These are phyloP conservation scores for Grosmannia serpens DNA, from an alignment of 2,329 filamentous ascomycete species.

Conservation along the genomic window DNA sequence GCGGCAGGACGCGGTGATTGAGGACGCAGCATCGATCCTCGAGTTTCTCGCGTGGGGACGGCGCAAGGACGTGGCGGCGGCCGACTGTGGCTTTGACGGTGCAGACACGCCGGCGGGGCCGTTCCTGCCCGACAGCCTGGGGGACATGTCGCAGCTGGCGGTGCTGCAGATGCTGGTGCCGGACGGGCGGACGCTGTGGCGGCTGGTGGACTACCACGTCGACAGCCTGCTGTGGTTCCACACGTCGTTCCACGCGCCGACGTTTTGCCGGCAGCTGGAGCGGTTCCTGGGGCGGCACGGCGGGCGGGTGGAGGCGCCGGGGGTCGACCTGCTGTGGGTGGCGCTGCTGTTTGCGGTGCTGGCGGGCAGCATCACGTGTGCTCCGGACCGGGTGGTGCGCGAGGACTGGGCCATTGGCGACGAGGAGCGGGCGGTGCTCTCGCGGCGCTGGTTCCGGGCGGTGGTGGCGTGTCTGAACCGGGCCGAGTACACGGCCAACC, in stretches of 20 bases:
- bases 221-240: slow-evolving; percentile 17
- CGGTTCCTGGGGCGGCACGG: slow-evolving; percentile 23
- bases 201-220: slow-evolving; percentile 15
- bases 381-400: slow-evolving; percentile 20
- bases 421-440: slow-evolving; percentile 27
- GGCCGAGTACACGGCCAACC: slow-evolving; percentile 31
- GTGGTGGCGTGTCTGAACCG: slow-evolving; percentile 31
- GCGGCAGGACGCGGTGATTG: slow-evolving; percentile 17
- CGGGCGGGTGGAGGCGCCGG: slow-evolving; percentile 20
- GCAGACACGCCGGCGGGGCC: neutral
- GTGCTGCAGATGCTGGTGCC: slow-evolving; percentile 16
- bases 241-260: slow-evolving; percentile 16
- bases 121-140: slow-evolving; percentile 2
- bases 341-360: slow-evolving; percentile 32
- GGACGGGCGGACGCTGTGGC: slow-evolving; percentile 9
- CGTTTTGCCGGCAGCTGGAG: slow-evolving; percentile 25
- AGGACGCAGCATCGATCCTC: slow-evolving; percentile 32
- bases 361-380: slow-evolving; percentile 29
- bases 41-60: slow-evolving; percentile 37
- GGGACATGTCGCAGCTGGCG: slow-evolving; percentile 6
- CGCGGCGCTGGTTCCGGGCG: slow-evolving; percentile 33
- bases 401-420: slow-evolving; percentile 30
- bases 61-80: slow-evolving; percentile 24
- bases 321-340: slow-evolving; percentile 31
- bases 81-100: slow-evolving; percentile 13